Conservation (phyloP, 345 rosid species). For the Erysimum cheiranthoides region DNA sequence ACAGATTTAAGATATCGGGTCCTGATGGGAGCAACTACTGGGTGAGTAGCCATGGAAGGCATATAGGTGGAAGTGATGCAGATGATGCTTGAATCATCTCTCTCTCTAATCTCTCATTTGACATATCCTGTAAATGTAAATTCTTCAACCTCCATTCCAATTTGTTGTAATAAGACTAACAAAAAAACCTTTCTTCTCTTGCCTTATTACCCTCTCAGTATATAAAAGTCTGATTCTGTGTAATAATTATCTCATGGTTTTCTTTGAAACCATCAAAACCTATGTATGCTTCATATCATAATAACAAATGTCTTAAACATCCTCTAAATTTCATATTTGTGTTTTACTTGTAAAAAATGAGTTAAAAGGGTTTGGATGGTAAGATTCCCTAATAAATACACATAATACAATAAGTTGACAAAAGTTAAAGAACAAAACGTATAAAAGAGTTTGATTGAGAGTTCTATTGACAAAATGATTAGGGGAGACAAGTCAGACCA, state of each 20-base stretch:
- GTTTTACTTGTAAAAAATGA: not conserved
- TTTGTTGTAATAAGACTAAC: slow-evolving; percentile 24
- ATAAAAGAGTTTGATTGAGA: not conserved
- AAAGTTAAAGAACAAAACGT: not conserved
- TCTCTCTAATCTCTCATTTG: slow-evolving; percentile 20
- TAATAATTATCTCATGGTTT: slow-evolving; percentile 16
- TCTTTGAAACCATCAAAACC: not conserved
- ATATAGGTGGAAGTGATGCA: slow-evolving; percentile 86
- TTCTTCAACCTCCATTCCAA: slow-evolving; percentile 26
- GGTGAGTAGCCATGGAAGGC: slow-evolving; percentile 69
- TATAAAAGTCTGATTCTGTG: slow-evolving; percentile 35
- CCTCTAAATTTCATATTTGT: not conserved
- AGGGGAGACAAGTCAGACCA: slow-evolving; percentile 17
- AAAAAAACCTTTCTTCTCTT: not conserved
- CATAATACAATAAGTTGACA: not conserved
- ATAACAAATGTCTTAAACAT: slow-evolving; percentile 7
- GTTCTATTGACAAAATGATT: not conserved
- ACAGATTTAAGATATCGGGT: slow-evolving; percentile 89
- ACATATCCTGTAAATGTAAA: slow-evolving; percentile 31
- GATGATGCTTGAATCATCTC: slow-evolving; percentile 72
- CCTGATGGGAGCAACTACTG: slow-evolving; percentile 91
- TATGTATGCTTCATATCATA: slow-evolving; percentile 10
- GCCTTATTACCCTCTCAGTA: not conserved
- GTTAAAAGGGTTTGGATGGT: slow-evolving; percentile 1
- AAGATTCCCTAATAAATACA: not conserved